Evolutionary conservation across 2,329 filamentous ascomycete genomes (phyloP).

Genomic region (Pseudogymnoascus sp.): DNA sequence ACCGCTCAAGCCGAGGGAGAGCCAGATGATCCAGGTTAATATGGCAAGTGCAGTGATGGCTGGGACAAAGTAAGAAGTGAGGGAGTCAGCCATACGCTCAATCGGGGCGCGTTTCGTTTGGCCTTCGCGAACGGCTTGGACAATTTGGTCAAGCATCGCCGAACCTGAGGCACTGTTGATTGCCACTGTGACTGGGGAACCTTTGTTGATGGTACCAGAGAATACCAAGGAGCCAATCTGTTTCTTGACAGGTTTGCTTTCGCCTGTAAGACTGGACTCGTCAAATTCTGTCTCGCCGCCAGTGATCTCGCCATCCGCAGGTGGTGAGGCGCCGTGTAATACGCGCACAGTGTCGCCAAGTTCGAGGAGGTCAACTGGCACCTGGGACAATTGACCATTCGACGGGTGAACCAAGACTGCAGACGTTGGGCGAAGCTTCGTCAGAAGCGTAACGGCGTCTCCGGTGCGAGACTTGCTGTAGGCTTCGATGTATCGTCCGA

Average conservation of each 20-base stretch:
- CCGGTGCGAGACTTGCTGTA: constrained; percentile 85
- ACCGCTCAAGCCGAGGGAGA: constrained; percentile 52
- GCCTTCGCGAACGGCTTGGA: constrained; percentile 65
- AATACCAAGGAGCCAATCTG: constrained; percentile 55
- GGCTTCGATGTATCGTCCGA: constrained; percentile 64
- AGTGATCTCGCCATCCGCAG: constrained; percentile 65
- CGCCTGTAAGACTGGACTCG: constrained; percentile 80
- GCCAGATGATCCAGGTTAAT: constrained; percentile 62
- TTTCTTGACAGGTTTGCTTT: constrained; percentile 62
- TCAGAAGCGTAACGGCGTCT: constrained; percentile 69
- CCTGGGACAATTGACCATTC: constrained; percentile 16
- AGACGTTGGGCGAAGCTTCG: constrained; percentile 66
- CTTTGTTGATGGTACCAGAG: constrained; percentile 54
- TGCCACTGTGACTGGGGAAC: constrained; percentile 51
- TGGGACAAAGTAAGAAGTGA: constrained; percentile 69
- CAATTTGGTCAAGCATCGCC: constrained; percentile 70
- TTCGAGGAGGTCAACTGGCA: constrained; percentile 44
- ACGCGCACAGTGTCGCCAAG: constrained; percentile 68
- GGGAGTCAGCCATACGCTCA: constrained; percentile 60
- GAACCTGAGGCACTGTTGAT: constrained; percentile 57
- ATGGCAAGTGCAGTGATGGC: constrained; percentile 61
- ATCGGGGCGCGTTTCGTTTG: constrained; percentile 66
- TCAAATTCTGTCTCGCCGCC: constrained; percentile 62
- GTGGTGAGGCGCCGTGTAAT: constrained; percentile 72
- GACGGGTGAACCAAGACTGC: constrained; percentile 53